phyloP scores from a whole-genome alignment of 2,329 filamentous ascomycete genomes.

The Pseudogymnoascus sp. region DNA sequence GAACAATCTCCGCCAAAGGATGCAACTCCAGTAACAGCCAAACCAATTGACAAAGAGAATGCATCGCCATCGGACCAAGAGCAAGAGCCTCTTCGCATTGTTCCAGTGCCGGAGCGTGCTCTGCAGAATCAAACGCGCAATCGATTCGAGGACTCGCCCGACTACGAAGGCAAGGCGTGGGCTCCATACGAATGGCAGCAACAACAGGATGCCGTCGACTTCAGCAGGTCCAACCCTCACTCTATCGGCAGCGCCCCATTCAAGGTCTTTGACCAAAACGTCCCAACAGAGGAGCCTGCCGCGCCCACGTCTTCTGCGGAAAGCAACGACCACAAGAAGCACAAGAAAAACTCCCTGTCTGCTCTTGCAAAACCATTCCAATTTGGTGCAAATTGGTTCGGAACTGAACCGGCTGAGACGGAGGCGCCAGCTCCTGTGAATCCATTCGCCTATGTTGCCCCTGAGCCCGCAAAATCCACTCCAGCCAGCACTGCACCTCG shows the following conservation, averaged over 20 bases:
- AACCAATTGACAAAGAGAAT: constrained; percentile 26
- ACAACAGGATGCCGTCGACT: constrained; percentile 31
- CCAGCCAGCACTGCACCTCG: not conserved
- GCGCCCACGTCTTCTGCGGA: not conserved
- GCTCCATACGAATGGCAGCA: constrained; percentile 53
- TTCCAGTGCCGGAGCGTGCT: constrained; percentile 30
- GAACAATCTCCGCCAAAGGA: constrained; percentile 27
- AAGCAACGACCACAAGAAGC: constrained; percentile 18
- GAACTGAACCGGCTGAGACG: not conserved
- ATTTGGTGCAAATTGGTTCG: constrained; percentile 16
- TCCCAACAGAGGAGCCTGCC: constrained; percentile 12
- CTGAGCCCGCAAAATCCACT: constrained; percentile 11
- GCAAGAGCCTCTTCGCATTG: constrained; percentile 22
- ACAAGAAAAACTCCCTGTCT: constrained; percentile 53
- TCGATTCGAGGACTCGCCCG: constrained; percentile 44
- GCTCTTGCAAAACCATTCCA: constrained; percentile 63
- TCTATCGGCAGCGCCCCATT: constrained; percentile 46
- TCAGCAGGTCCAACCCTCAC: constrained; percentile 37
- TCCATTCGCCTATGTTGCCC: not conserved
- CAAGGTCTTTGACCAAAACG: constrained; percentile 34
- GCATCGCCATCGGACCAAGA: constrained; percentile 17
- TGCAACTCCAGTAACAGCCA: constrained; percentile 9
- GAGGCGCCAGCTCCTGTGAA: not conserved
- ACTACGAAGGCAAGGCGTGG: constrained; percentile 44
- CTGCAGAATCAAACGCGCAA: constrained; percentile 33